Evolutionary conservation across 345 rosid genomes (phyloP), one percentile per base, ranked within the genome.

Genomic region (Mangifera indica): DNA sequence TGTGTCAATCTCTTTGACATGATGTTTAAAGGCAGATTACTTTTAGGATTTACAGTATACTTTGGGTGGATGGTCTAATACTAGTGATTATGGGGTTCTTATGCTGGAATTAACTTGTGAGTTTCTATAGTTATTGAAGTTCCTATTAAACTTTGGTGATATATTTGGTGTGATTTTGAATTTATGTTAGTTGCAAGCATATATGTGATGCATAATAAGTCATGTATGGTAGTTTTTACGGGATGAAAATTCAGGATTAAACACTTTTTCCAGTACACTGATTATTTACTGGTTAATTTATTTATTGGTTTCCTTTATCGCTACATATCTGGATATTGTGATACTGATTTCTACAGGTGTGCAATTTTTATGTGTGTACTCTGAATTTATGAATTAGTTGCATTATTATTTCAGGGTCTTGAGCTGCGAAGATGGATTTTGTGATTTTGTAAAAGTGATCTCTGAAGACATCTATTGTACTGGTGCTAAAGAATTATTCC

Each of bases 341-440:
- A 46, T 24, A 45, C 7, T 10, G 34, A 14, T 25, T 24, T 64
- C 7, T 7, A 15, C 8, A 51, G 40, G 20, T 24, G 18, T 17
- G 25, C 58, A 26, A 10, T 32, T 51, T 13, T 71, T 71, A 29
- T 3, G 6, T 45, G 1, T 56, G 12, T 45, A 57, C 45, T 58
- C 10, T 22, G 62, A 40, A 29, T 49, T 51, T 45, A 11, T 10
- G 26, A 34, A 20, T 51, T 48, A 3, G 46, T 60, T 60, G 40
- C 25, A 10, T 13, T 52, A 12, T 25, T 26, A 32, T 22, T 83
- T 66, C 84, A 89, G 93, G 86, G 55, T 72, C 61, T 79, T 89
- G 78, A 82, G 78, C 62, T 87, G 88, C 91, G 88, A 87, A 78
- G 91, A 89, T 75, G 89, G 91, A 21, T 80, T 74, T 64, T 79